Conservation (phyloP, 176 grass and related monocot genomes). For the Pontederia crassipes region DNA sequence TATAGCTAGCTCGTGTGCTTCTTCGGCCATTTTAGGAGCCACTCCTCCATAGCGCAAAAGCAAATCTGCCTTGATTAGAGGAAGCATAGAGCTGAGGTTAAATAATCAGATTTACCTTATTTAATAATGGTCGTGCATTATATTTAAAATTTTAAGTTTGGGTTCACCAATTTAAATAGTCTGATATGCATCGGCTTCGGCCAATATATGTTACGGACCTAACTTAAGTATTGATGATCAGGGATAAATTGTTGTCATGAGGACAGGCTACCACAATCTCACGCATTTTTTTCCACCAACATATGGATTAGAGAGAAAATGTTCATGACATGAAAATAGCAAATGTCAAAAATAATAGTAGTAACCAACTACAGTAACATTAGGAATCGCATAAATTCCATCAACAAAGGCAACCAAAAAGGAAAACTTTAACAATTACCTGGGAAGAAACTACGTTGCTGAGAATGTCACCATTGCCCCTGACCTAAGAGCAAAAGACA, state of each 20-base stretch:
- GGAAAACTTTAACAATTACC: slow-evolving; percentile 15
- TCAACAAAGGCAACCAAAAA: background rate
- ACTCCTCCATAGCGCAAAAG: slow-evolving; percentile 77
- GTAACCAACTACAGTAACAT: background rate
- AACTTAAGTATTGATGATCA: no score
- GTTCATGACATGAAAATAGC: no score
- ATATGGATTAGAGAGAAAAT: background rate
- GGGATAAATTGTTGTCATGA: no score
- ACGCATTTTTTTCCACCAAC: background rate
- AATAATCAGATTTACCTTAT: slow-evolving; percentile 4
- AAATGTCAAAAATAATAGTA: no score
- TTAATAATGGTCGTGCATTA: background rate
- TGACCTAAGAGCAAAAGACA: slow-evolving; percentile 39
- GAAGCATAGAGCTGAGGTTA: background rate
- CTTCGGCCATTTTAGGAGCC: slow-evolving; percentile 88
- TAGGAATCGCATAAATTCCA: background rate
- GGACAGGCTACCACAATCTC: no score
- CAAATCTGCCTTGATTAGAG: slow-evolving; percentile 67
- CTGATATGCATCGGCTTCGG: no score
- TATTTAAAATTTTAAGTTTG: no score
- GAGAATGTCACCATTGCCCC: slow-evolving; percentile 69
- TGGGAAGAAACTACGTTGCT: slow-evolving; percentile 87
- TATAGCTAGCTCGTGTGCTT: slow-evolving; percentile 79
- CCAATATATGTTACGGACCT: no score
- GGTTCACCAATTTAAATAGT: no score